Evolutionary conservation across 805 yeast species (phyloP).

Genomic region (Teunomyces cretensis): DNA sequence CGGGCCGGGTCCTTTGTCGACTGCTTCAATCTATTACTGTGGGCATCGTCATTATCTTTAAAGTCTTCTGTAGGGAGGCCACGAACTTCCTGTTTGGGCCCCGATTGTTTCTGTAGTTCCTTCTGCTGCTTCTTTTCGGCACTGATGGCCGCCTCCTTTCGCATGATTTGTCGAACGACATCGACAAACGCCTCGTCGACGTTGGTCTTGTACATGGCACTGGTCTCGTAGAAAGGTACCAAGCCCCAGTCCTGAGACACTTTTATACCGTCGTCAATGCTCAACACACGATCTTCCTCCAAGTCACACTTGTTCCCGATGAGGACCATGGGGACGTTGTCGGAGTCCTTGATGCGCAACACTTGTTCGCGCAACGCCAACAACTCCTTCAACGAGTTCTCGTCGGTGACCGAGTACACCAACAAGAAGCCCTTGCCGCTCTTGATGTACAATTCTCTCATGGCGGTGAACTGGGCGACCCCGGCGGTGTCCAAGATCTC

Average conservation of each 20-base stretch:
- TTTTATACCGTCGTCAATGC: constrained; percentile 78
- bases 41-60: constrained; percentile 8
- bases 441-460: constrained; percentile 86
- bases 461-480: constrained; percentile 88
- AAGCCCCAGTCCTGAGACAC: constrained; percentile 85
- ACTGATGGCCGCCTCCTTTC: constrained; percentile 57
- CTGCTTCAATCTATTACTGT: constrained; percentile 19
- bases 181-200: constrained; percentile 90
- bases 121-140: constrained; percentile 47
- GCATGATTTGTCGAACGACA: constrained; percentile 84
- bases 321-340: constrained; percentile 81
- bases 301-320: constrained; percentile 92
- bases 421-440: constrained; percentile 75
- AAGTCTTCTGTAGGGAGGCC: not conserved
- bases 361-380: constrained; percentile 82
- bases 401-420: constrained; percentile 61
- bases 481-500: constrained; percentile 69
- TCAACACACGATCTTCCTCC: constrained; percentile 67
- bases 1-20: constrained; percentile 13
- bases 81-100: constrained; percentile 1
- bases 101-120: constrained; percentile 36
- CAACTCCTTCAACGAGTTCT: constrained; percentile 71
- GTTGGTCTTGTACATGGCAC: constrained; percentile 87
- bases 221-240: constrained; percentile 89
- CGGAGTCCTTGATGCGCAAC: constrained; percentile 72